Base-by-base conservation (phyloP, 768 basidiomycete genomes). In the Agaricus blazei region DNA sequence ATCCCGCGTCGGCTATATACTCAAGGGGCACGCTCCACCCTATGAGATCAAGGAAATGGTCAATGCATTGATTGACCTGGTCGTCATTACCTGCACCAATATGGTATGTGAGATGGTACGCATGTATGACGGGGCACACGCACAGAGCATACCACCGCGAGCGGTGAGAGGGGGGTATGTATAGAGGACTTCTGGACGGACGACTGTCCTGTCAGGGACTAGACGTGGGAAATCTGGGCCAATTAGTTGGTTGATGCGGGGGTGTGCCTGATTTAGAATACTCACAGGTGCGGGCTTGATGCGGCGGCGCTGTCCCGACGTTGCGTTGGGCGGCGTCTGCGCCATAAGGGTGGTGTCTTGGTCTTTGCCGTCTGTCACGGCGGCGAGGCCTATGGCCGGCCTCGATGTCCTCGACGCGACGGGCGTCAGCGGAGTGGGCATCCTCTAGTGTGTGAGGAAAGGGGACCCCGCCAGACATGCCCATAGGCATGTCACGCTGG, bases 1-100 rank as follows among this genome's bases (percentile, higher is more conserved):
- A 67, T 4, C 78, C 78, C 19, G 62, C 69, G 14, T 73, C 70
- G 45, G 80, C 62, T 6, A 80, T 70, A 60, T 79, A 76, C 64
- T 80, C 76, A 1, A 78, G 74, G 4, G 69, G 62, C 26, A 81
- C 78, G 24, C 78, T 78, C 78, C 79, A 80, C 11, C 81, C 78
- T 6, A 82, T 68, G n/a, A 82, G 69, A 62, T 81, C 80, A 28
- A 81, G 71, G n/a, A 82, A 75, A 31, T 79, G 65, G n/a, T 46
- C 45, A 40, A 19, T 27, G 46, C 52, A 54, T 12, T 28, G 14
- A 65, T 64, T 27, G 3, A 52, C 51, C 24, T 52, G 26, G 19
- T 52, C 26, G n/a, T 9, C n/a, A n/a, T 42, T 43, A 4, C 49
- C 49, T 50, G 37, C 8, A 14, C 19, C 11, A 3, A 27, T 19